Evolutionary conservation across 1,284 basidiomycete species (phyloP), one percentile per base, ranked within the genome.

Genomic region (Phellinidium pouzarii): DNA sequence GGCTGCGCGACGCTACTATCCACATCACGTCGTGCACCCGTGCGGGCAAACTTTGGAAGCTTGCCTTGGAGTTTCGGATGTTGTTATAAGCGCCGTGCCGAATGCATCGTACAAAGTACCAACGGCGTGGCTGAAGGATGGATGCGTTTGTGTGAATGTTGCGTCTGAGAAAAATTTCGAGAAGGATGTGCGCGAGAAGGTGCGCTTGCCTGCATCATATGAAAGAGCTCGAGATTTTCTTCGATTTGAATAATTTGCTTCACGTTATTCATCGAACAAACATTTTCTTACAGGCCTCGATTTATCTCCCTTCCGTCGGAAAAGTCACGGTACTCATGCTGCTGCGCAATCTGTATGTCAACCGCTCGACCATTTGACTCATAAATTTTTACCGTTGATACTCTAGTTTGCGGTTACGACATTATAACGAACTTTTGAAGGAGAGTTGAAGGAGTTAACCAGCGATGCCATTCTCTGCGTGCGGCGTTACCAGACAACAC

Each of bases 281-380:
- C 36, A 44, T 40, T 37, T 52, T 44, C 34, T 29, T 25, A 22
- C 59, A 94, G 91, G 91, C 91, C 9, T 91, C 91, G 3, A 74
- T 97, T 59, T 95, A 95, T 66, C 77, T 95, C 57, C 94, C 94
- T 12, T 87, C 91, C 3, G 92, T 99, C 25, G 95, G 95, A 38
- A 96, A 96, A 72, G 91, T 95, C 57, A 99, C 95, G 1, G 96
- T 97, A 59, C 77, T 94, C 63, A 96, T 99, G 92, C 78, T 99
- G 29, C 80, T 98, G 66, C 80, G 95, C 52, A 99, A 98, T 68
- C 67, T 99, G 85, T 90, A 63, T 65, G 87, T 71, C 11, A 31
- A 11, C 37, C 8, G 7, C 3, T 40, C 37, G 37, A 40, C 19
- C 37, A 17, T 7, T 17, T 40, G 37, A 40, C 37, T 40, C n/a